Evolutionary conservation across 371 early-diverging fungal genomes (phyloP).

Genomic region (Rhizopus sp.): DNA sequence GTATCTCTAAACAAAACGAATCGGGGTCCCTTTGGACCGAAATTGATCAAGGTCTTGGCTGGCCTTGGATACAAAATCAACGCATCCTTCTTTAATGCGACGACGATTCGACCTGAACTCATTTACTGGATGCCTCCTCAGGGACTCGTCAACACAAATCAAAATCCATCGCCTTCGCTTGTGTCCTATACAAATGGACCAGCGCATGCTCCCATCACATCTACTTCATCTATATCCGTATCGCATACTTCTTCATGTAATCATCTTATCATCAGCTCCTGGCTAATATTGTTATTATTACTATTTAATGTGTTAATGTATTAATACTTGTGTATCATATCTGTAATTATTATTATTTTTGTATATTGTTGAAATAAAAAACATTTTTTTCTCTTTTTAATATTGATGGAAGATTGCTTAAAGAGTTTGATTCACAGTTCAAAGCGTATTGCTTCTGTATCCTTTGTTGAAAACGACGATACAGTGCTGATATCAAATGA

Average conservation of each 20-base stretch:
- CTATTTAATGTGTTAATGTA: background rate
- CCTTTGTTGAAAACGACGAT: background rate
- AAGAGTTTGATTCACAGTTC: background rate
- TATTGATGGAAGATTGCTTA: background rate
- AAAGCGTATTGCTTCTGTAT: conserved; percentile 1
- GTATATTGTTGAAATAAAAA: too few relatives aligned
- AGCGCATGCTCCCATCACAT: conserved; percentile 20
- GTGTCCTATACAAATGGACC: conserved; percentile 27
- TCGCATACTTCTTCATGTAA: conserved; percentile 8
- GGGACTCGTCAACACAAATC: background rate
- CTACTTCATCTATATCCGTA: conserved; percentile 9
- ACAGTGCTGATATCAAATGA: background rate
- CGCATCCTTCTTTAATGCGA: conserved; percentile 6
- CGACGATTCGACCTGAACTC: conserved; percentile 21
- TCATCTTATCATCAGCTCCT: background rate
- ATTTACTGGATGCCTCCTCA: conserved; percentile 31
- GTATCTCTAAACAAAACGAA: conserved; percentile 7
- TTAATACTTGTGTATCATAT: too few relatives aligned
- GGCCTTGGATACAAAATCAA: conserved; percentile 43
- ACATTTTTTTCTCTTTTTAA: background rate
- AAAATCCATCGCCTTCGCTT: conserved; percentile 33
- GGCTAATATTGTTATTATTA: conserved; percentile 1
- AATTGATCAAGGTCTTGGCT: conserved; percentile 31
- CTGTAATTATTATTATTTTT: too few relatives aligned
- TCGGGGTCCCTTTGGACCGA: conserved; percentile 45